Evolutionary conservation across 2,329 filamentous ascomycete species (phyloP), one percentile per base, ranked within the genome.

Genomic region (Nectriaceae sp.): DNA sequence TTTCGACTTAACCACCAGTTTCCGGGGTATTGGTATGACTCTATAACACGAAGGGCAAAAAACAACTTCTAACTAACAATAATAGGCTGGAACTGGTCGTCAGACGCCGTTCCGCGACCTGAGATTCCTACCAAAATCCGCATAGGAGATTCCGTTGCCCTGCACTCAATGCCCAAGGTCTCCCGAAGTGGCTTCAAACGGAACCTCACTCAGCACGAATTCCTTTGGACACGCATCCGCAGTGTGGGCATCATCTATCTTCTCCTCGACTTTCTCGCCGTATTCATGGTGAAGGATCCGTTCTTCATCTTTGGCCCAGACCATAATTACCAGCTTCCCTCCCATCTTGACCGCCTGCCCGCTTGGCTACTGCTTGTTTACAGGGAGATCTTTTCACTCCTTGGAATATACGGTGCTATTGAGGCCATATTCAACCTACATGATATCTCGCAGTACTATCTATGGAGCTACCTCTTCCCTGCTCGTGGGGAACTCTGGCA

Each of bases 211-310:
- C 69, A 71, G 29, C 57, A 56, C 19, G 61, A 71, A 3, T 76
- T 86, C 37, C 47, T 85, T 35, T 65, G 68, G 46, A 57, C 62
- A 15, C 75, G 75, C 21, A 50, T 84, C 11, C 47, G 67, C 8
- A 72, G 63, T 5, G 70, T 86, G n/a, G 46, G 81, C 2, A 47
- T 78, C 31, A 74, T 76, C 54, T 94, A 89, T 63, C 54, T 94
- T 11, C 52, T 80, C 6, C 72, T 96, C 8, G 93, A 97, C 67
- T 49, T 83, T 5, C 67, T 89, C 44, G 88, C 88, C 61, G 77
- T 84, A 2, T 53, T 83, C 52, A 85, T 90, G 73, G 84, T 86
- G 57, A 79, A 82, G 44, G 93, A 97, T 60, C 85, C 87, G 0
- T 96, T 93, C 71, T 96, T 92, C 69, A 62, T 84, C 49, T 63